Percentiles rank a stretch among this genome's conserved stretches.
Conservation (phyloP, 305 asterid species). For the Fraxinus albicans region DNA sequence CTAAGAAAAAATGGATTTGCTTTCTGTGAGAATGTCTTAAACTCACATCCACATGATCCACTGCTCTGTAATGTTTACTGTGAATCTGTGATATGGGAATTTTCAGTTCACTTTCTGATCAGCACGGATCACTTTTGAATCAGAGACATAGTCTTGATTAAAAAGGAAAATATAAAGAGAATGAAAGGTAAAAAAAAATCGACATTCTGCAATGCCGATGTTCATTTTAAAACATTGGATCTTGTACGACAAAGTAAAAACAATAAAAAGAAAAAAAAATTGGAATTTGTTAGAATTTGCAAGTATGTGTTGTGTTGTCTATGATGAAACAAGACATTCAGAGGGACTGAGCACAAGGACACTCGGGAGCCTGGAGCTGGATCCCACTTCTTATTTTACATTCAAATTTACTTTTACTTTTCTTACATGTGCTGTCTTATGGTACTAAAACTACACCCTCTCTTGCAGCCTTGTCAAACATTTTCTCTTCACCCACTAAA, state of each 20-base stretch:
- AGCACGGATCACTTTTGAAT: slow-evolving; percentile 12
- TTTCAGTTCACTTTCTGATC: slow-evolving; percentile 30
- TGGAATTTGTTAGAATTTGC: slow-evolving; percentile 9
- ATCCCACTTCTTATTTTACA: slow-evolving; percentile 40
- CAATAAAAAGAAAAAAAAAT: not conserved
- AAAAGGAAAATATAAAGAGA: not conserved
- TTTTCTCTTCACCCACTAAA: slow-evolving; percentile 16
- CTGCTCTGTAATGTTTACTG: slow-evolving; percentile 1
- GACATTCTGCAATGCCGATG: too few relatives aligned
- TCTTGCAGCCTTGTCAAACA: slow-evolving; percentile 22
- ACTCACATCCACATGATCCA: slow-evolving; percentile 7
- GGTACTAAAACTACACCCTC: slow-evolving; percentile 24
- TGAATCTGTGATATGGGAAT: slow-evolving; percentile 26
- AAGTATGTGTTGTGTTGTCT: slow-evolving; percentile 25
- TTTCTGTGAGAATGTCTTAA: slow-evolving; percentile 26
- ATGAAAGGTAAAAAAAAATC: too few relatives aligned
- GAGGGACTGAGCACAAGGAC: slow-evolving; percentile 50
- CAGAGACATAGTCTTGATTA: not conserved
- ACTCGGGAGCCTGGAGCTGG: slow-evolving; percentile 34
- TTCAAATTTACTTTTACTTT: slow-evolving; percentile 25
- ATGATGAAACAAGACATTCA: slow-evolving; percentile 50
- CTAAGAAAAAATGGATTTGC: not conserved
- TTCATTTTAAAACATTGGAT: not conserved
- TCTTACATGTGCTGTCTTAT: slow-evolving; percentile 17
- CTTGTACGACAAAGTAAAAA: not conserved